Evolutionary conservation across 495 filamentous ascomycete genomes (phyloP).

Genomic region (Neurospora terricola): DNA sequence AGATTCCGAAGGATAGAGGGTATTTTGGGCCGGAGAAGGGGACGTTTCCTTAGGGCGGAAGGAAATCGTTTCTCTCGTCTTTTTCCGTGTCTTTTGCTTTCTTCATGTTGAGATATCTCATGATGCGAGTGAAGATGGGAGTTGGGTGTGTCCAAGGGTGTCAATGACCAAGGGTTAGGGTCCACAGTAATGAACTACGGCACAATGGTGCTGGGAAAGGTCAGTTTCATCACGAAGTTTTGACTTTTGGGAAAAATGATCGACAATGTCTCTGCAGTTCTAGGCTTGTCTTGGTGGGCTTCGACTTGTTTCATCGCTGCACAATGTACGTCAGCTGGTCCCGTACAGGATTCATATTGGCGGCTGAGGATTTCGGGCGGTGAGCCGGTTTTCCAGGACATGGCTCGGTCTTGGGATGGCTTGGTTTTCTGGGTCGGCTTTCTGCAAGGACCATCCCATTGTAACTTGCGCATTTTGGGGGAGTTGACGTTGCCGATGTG

Average conservation of each 20-base stretch:
- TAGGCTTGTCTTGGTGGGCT: background rate
- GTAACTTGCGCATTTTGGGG: background rate
- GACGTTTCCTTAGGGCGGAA: conserved; percentile 15
- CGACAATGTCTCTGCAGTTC: background rate
- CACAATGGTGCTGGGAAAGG: background rate
- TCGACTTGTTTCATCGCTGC: background rate
- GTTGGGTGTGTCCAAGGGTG: background rate
- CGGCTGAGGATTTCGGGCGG: background rate
- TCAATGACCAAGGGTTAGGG: background rate
- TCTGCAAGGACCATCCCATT: background rate
- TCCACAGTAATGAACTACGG: background rate
- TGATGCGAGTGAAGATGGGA: background rate
- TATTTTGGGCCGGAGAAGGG: conserved; percentile 31
- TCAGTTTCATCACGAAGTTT: background rate
- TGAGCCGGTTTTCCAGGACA: background rate
- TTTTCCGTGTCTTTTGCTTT: background rate
- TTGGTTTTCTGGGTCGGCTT: background rate
- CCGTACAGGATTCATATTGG: background rate
- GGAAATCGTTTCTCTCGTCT: background rate
- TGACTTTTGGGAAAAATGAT: background rate
- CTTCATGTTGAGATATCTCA: background rate
- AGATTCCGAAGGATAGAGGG: conserved; percentile 19
- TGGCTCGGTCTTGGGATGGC: background rate
- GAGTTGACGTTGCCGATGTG: background rate
- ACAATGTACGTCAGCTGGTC: background rate